A percentile compares a stretch with the other conserved stretches of the same genome.
Conservation (phyloP, 495 filamentous ascomycete species). For the Hyaloscypha variabilis region DNA sequence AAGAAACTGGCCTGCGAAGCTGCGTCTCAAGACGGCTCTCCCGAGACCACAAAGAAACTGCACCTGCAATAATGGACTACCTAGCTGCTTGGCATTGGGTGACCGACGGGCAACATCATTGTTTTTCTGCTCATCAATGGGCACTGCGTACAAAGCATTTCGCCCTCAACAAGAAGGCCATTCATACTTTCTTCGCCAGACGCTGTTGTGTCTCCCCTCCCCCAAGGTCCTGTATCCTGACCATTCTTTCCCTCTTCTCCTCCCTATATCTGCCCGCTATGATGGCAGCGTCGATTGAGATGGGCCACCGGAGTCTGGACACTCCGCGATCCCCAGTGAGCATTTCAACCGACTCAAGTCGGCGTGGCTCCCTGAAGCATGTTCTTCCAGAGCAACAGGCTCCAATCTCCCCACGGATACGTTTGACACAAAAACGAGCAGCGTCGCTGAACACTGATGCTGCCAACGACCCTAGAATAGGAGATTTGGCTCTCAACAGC, state of each 20-base stretch:
- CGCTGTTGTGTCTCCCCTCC: constrained; percentile 13
- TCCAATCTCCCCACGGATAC: constrained; percentile 22
- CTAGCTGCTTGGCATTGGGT: constrained; percentile 16
- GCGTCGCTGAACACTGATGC: constrained; percentile 51
- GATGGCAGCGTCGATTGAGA: constrained; percentile 23
- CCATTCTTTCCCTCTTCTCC: neutral
- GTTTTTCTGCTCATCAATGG: constrained; percentile 34
- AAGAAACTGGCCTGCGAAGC: constrained; percentile 26
- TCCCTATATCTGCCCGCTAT: constrained; percentile 3
- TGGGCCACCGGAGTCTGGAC: constrained; percentile 17
- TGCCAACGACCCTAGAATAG: constrained; percentile 45
- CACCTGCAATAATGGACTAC: constrained; percentile 30
- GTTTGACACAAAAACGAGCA: constrained; percentile 45
- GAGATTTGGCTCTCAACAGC: constrained; percentile 42
- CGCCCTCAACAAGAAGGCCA: constrained; percentile 31
- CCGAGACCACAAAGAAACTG: constrained; percentile 36
- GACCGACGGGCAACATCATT: constrained; percentile 31
- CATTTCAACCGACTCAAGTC: constrained; percentile 29
- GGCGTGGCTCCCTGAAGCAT: constrained; percentile 24
- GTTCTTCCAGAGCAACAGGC: constrained; percentile 20
- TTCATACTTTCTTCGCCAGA: constrained; percentile 23
- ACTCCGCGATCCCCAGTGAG: constrained; percentile 27
- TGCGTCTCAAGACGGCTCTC: constrained; percentile 29
- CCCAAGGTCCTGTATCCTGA: constrained; percentile 10
- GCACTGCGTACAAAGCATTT: constrained; percentile 31